A percentile compares a stretch with the other conserved stretches of the same genome.
Evolutionary conservation across 331 rosid species (phyloP).

Genomic region (Malus hybrid): DNA sequence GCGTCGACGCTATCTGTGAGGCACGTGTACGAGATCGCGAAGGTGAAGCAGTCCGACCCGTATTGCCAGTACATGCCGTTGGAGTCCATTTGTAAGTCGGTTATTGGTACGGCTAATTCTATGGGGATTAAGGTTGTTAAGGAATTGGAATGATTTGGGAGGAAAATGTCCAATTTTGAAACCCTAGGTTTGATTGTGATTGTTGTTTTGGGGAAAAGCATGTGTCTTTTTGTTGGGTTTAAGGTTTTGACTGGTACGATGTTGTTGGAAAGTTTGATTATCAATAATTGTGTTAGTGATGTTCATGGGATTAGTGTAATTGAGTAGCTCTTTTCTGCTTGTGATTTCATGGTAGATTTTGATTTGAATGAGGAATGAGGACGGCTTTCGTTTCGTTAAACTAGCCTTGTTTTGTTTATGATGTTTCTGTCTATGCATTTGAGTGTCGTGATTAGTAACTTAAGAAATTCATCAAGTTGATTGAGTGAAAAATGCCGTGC

Average conservation of each 20-base stretch:
- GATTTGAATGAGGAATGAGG: not conserved
- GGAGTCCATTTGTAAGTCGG: slow-evolving; percentile 69
- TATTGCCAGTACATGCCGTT: slow-evolving; percentile 71
- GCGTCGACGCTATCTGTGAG: slow-evolving; percentile 51
- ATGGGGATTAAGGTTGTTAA: slow-evolving; percentile 85
- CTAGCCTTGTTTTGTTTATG: not conserved
- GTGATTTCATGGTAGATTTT: not conserved
- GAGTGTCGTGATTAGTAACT: not conserved
- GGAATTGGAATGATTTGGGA: slow-evolving; percentile 50
- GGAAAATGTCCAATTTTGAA: not conserved
- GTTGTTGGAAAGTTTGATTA: no score
- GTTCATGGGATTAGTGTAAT: not conserved
- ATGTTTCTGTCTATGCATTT: not conserved
- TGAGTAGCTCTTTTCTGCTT: not conserved
- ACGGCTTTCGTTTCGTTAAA: not conserved
- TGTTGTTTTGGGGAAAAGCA: not conserved
- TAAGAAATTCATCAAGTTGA: not conserved
- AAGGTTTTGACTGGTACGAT: no score
- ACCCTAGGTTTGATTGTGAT: not conserved
- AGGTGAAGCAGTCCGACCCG: slow-evolving; percentile 73
- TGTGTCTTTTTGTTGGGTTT: not conserved
- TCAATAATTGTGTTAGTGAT: not conserved
- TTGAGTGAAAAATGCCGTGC: not conserved
- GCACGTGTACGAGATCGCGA: slow-evolving; percentile 78
- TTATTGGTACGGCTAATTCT: slow-evolving; percentile 64